Evolutionary conservation across 495 filamentous ascomycete genomes (phyloP).

Genomic region (Aspergillus mulundensis): DNA sequence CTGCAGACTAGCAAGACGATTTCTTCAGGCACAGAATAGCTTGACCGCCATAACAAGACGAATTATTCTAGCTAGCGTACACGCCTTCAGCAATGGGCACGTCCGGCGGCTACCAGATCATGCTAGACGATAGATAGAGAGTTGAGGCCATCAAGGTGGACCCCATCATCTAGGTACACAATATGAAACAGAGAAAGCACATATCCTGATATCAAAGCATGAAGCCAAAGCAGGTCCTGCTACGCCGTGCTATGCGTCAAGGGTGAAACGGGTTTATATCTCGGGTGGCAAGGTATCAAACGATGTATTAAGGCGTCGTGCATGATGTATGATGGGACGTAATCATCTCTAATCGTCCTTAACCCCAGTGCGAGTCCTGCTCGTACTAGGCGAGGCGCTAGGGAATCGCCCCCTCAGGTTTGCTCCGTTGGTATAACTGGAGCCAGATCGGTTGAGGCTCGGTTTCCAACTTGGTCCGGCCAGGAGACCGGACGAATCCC

Average conservation of each 20-base stretch:
- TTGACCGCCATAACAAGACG: neutral
- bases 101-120: slow-evolving; percentile 5
- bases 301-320: slow-evolving; percentile 14
- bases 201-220: slow-evolving; percentile 9
- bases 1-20: neutral
- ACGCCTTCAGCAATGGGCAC: slow-evolving; percentile 10
- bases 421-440: slow-evolving; percentile 13
- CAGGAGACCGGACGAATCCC: slow-evolving; percentile 22
- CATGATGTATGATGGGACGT: neutral
- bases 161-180: slow-evolving; percentile 6
- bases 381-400: slow-evolving; percentile 34
- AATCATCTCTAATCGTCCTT: slow-evolving; percentile 31
- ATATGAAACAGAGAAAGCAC: slow-evolving; percentile 9
- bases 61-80: slow-evolving; percentile 2
- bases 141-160: neutral
- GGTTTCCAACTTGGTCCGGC: slow-evolving; percentile 18
- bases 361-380: slow-evolving; percentile 37
- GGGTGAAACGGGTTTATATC: slow-evolving; percentile 11
- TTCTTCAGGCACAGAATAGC: neutral
- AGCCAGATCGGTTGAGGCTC: slow-evolving; percentile 19
- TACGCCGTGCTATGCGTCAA: slow-evolving; percentile 21
- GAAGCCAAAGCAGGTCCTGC: slow-evolving; percentile 10
- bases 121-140: neutral
- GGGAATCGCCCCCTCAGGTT: slow-evolving; percentile 21
- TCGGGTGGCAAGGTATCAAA: slow-evolving; percentile 16